Evolutionary conservation across 2,329 filamentous ascomycete species (phyloP), one percentile per base, ranked within the genome.

Genomic region (Amauroascus verrucosus): DNA sequence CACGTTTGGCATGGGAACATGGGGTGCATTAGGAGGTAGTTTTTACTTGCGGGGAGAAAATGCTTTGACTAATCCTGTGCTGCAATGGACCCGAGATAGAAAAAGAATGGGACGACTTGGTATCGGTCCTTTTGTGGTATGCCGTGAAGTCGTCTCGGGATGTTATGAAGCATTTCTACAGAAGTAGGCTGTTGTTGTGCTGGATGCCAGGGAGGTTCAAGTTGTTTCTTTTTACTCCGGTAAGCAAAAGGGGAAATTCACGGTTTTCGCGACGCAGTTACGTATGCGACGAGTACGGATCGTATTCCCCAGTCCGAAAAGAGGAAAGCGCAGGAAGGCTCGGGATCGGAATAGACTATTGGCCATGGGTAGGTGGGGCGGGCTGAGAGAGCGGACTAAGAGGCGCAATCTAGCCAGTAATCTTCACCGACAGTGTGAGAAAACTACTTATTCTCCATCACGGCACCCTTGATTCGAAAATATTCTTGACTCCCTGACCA

Each of bases 381-480:
- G 35, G 43, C 41, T 53, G 43, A 46, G 30, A n/a, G 30, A 16
- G 48, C n/a, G n/a, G n/a, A 37, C 48, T 24, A 50, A 50, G 37
- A 30, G 48, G 48, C 48, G 37, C 37, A 43, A n/a, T 43, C 48
- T 22, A 44, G 48, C 48, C 48, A 51, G 48, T 51, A 38, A 51
- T 41, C 48, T 51, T 51, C 48, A 51, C 48, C 48, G 48, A 51
- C 48, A 44, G 24, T 16, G 14, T 16, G 40, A 32, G 37, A 41
- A 20, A 44, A 35, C 26, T 51, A 51, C 40, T 51, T 51, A 51
- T 51, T 51, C 48, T 33, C 48, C 48, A 41, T 41, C 37, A 43
- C 26, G 26, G 48, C 48, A 37, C 48, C 37, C 48, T 48, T 48
- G 46, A 38, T 48, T 48, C 46, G 46, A 37, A 48, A 48, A 38